A percentile compares a stretch with the other conserved stretches of the same genome.
These are phyloP conservation scores for Colletotrichum orchidophilum DNA, from an alignment of 2,329 filamentous ascomycete genomes.

Conservation along the genomic window DNA sequence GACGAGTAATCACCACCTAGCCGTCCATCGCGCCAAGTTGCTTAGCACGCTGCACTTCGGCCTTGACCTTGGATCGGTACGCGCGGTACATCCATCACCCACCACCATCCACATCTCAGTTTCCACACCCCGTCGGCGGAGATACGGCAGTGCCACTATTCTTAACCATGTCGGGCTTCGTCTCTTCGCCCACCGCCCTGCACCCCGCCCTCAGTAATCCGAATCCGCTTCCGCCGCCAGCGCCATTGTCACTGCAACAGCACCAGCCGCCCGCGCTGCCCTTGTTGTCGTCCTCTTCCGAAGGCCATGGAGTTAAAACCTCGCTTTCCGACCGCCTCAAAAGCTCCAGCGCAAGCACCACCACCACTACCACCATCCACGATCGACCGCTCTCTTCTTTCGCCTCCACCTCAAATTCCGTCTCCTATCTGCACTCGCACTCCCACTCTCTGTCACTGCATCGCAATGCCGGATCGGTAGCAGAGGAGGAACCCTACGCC, in stretches of 20 bases:
- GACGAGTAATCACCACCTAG: not conserved
- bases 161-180: constrained; percentile 42
- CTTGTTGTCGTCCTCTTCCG: not conserved
- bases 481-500: not conserved
- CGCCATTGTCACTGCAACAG: constrained; percentile 26
- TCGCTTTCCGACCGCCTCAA: constrained; percentile 38
- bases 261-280: not conserved
- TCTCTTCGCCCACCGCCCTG: constrained; percentile 58
- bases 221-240: constrained; percentile 39
- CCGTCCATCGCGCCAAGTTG: not conserved
- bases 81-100: not conserved
- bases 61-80: not conserved
- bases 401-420: constrained; percentile 24
- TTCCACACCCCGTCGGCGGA: constrained; percentile 11
- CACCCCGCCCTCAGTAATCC: constrained; percentile 59
- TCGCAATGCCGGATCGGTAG: constrained; percentile 33
- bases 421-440: constrained; percentile 20
- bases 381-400: constrained; percentile 35
- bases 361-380: constrained; percentile 1
- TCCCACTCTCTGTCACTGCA: constrained; percentile 27
- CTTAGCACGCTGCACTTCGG: too few species aligned
- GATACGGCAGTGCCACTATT: constrained; percentile 18
- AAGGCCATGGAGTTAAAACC: constrained; percentile 39
- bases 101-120: not conserved
- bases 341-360: constrained; percentile 36